Percentiles rank a stretch among this genome's conserved stretches.
These are phyloP conservation scores for Starmerella potacharoeniae DNA, from an alignment of 805 yeast genomes.

Conservation along the genomic window DNA sequence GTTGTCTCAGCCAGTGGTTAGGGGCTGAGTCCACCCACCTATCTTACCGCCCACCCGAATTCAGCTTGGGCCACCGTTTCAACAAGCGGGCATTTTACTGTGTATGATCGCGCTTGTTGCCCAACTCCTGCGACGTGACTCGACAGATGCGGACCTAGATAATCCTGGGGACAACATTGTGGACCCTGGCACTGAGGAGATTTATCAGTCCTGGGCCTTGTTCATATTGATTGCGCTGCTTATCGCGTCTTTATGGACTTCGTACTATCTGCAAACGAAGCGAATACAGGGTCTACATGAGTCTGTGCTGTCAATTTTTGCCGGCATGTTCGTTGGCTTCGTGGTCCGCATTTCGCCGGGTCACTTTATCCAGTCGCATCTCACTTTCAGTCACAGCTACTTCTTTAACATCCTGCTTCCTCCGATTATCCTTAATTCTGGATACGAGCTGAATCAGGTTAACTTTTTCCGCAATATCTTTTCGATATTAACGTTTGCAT, in stretches of 20 bases:
- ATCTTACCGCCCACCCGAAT: neutral
- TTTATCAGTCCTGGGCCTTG: conserved; percentile 94
- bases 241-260: conserved; percentile 87
- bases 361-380: conserved; percentile 92
- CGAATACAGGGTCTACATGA: conserved; percentile 94
- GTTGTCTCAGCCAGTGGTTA: neutral
- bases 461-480: conserved; percentile 89
- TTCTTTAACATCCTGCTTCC: conserved; percentile 90
- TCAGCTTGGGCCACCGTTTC: neutral
- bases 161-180: conserved; percentile 41
- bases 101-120: conserved; percentile 1
- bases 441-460: conserved; percentile 91
- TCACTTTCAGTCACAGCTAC: conserved; percentile 85
- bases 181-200: conserved; percentile 87
- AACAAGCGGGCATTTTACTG: neutral
- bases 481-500: conserved; percentile 83
- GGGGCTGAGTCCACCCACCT: neutral
- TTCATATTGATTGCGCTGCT: conserved; percentile 72
- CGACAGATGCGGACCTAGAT: conserved; percentile 31
- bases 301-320: conserved; percentile 88
- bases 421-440: conserved; percentile 91
- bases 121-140: conserved; percentile 24
- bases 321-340: conserved; percentile 92
- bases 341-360: conserved; percentile 88
- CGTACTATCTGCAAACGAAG: conserved; percentile 81